Base-by-base conservation (phyloP, 2,329 filamentous ascomycete species). In the Aspergillus eucalypticola region DNA sequence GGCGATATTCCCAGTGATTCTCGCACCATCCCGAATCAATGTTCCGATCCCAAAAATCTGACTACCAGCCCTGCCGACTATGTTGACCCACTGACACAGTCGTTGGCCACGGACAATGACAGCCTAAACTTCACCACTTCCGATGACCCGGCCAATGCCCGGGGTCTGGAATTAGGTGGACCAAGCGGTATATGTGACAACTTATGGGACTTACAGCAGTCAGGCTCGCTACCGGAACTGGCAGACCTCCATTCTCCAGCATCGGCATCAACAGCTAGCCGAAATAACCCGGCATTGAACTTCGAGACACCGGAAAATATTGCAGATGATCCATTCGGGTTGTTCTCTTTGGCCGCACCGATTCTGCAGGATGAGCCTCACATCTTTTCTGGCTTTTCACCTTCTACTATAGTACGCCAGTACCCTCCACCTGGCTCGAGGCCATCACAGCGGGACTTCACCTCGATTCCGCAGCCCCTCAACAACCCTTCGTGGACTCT, bases 401-500 rank as follows among this genome's bases (percentile, higher is more conserved):
- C 74, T 1, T 71, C 74, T 8, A 41, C 64, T 6, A 71, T 75
- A 48, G 70, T 75, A 21, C 72, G 73, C 25, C 73, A 67, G 29
- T 76, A 74, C 54, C 73, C 70, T 21, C 69, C 73, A 4, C 52
- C 61, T 3, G 58, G 61, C 2, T 62, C 66, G n/a, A 65, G 60
- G 25, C 53, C 65, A 19, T 56, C 62, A n/a, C 57, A 63, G 8
- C 71, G 65, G 17, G 64, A 73, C 38, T 64, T 74, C 8, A 68
- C 69, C 11, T 77, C 76, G 13, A 71, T 80, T n/a, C 75, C 73
- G 6, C 72, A 68, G 38, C 76, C 70, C 38, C 65, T 82, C 59
- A 76, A 76, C 48, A 82, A 84, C 50, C 75, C 81, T 17, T 81
- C 83, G 3, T 85, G 83, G 50, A 80, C 84, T 49, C 75, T 88